phyloP scores from a whole-genome alignment of 371 early-diverging fungal genomes.

The Apophysomyces ossiformis region DNA sequence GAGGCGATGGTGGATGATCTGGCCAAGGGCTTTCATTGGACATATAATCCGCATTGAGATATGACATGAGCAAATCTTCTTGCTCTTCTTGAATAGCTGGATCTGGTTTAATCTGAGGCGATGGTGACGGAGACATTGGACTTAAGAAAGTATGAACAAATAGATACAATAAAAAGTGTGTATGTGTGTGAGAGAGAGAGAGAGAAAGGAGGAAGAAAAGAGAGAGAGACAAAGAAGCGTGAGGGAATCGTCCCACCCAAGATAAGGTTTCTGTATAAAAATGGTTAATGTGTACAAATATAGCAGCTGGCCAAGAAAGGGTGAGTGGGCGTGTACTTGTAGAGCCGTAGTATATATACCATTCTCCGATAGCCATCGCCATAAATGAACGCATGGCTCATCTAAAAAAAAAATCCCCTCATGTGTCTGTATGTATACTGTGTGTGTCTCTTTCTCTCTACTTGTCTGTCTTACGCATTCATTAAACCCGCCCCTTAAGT shows the following conservation, averaged over 20 bases:
- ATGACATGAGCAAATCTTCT: constrained; percentile 42
- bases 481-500: too few species aligned
- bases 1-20: constrained; percentile 13
- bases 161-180: too few species aligned
- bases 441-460: too few species aligned
- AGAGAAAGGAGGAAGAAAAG: not conserved
- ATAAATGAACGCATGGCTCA: too few species aligned
- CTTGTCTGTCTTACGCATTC: too few species aligned
- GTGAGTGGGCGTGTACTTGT: not conserved
- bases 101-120: constrained; percentile 22
- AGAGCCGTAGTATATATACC: not conserved
- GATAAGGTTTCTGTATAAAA: constrained; percentile 12
- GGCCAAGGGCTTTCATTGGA: constrained; percentile 12
- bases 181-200: too few species aligned
- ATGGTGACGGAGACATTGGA: constrained; percentile 6
- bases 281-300: constrained; percentile 33
- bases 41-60: constrained; percentile 40
- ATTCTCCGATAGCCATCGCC: too few species aligned
- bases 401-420: too few species aligned
- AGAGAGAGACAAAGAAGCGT: constrained; percentile 16
- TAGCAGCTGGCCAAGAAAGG: constrained; percentile 5
- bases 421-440: too few species aligned
- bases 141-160: too few species aligned
- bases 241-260: not conserved
- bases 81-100: constrained; percentile 32